phyloP scores from a whole-genome alignment of 1,284 basidiomycete genomes.

The Melampsora americana region DNA sequence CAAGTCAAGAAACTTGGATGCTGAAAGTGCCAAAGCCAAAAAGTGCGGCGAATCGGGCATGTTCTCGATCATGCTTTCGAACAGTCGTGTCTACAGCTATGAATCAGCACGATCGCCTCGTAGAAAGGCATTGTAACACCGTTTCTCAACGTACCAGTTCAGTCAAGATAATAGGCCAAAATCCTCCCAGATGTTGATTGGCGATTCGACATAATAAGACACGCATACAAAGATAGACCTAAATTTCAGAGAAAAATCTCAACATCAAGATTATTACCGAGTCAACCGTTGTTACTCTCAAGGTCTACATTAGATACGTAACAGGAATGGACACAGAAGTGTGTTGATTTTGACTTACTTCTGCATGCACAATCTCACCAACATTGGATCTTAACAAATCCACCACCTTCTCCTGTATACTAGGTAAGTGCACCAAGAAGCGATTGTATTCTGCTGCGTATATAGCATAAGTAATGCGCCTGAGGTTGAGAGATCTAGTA shows the following conservation, averaged over 20 bases:
- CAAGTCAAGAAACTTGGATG: conserved; percentile 89
- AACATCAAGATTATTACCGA: background rate
- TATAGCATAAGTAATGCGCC: conserved; percentile 79
- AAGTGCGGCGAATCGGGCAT: conserved; percentile 47
- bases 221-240: conserved; percentile 81
- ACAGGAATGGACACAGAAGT: background rate
- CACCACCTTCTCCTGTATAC: conserved; percentile 92
- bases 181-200: conserved; percentile 83
- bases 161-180: conserved; percentile 94
- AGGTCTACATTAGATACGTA: too few species aligned
- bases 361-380: conserved; percentile 81
- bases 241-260: conserved; percentile 15
- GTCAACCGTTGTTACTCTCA: conserved; percentile 1
- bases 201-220: conserved; percentile 87
- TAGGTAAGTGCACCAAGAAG: conserved; percentile 81
- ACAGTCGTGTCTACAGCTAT: conserved; percentile 60
- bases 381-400: conserved; percentile 77
- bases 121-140: background rate
- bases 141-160: conserved; percentile 67
- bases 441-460: conserved; percentile 83
- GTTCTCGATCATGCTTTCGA: conserved; percentile 58
- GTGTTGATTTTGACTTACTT: conserved; percentile 60
- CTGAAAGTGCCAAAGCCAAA: conserved; percentile 74
- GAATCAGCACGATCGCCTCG: background rate
- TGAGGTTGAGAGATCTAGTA: conserved; percentile 78